Base-by-base conservation (phyloP, 768 basidiomycete genomes). In the Termitomyces sp. region DNA sequence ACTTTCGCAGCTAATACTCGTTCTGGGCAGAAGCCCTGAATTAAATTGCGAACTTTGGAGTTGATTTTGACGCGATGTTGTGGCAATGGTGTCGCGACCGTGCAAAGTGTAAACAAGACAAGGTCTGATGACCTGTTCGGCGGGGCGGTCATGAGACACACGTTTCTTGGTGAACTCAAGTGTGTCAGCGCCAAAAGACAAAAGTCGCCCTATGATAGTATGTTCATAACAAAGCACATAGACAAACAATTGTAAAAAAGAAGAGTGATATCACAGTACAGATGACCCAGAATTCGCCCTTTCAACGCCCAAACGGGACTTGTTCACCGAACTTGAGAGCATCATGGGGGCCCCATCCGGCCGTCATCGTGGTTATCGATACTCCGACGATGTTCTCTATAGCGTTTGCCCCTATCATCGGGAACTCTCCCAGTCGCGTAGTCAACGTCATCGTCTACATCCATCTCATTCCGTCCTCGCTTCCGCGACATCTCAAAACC, bases 391-490 rank as follows among this genome's bases (percentile, higher is more conserved):
- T 71, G 71, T 68, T 81, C 80, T 65, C 79, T 78, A 68, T 83
- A 82, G 59, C 85, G 81, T 75, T 85, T 86, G 53, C 82, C 77
- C 76, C 83, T 80, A 65, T 84, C 82, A 27, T 81, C 80, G 49
- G 72, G 65, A 46, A 73, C 68, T 65, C 76, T 71, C 46, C 66
- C 72, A 57, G 71, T 70, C 20, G 70, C 26, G 60, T 77, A 82
- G 62, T 70, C 70, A 27, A 30, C 30, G 68, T 82, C 81, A 73
- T 80, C 81, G 46, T 85, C 84, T 48, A 81, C 75, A 42, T 88
- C 86, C 84, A 86, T 84, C 54, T 88, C 86, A 50, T 80, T 79
- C 58, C 83, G 77, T 61, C 73, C 77, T 56, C 86, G 79, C 67
- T 86, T 88, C 68, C 83, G 81, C 40, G 78, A 69, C 39, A 44